Evolutionary conservation across 208 protist genomes (phyloP).

Genomic region (Tritrichomonas foetus): DNA sequence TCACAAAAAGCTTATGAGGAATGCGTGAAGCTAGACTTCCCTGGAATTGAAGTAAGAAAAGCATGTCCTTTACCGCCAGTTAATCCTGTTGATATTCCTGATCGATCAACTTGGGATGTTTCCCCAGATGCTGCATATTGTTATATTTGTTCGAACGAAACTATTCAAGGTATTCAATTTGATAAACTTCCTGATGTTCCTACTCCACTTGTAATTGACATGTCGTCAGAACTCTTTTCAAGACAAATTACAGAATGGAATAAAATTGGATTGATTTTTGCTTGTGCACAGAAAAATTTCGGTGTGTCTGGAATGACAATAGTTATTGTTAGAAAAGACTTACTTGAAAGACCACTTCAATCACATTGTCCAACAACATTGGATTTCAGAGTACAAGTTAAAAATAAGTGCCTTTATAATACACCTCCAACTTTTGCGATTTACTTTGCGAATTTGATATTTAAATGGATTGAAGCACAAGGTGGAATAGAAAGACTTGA

Average conservation of each 20-base stretch:
- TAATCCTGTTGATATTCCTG: neutral
- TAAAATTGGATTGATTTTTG: neutral
- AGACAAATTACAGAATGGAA: neutral
- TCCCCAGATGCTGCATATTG: neutral
- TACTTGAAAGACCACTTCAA: neutral
- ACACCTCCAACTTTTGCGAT: constrained; percentile 30
- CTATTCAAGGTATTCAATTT: constrained; percentile 34
- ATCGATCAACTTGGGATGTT: neutral
- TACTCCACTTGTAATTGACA: constrained; percentile 14
- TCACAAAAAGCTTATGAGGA: constrained; percentile 34
- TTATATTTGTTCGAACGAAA: constrained; percentile 20
- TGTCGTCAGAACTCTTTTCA: constrained; percentile 9
- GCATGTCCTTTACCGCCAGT: neutral
- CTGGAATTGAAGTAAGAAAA: neutral
- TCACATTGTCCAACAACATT: constrained; percentile 1
- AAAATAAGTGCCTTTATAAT: constrained; percentile 13
- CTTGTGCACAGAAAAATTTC: constrained; percentile 39
- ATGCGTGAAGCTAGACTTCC: neutral
- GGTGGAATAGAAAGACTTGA: neutral
- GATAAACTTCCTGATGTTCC: constrained; percentile 22
- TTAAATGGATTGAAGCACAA: constrained; percentile 34
- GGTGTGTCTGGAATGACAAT: neutral
- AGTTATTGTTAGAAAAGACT: neutral
- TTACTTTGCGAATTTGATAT: neutral
- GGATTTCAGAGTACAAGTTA: constrained; percentile 24